Base-by-base conservation (phyloP, 2,329 filamentous ascomycete genomes). In the Microcyclospora tardicrescens region DNA sequence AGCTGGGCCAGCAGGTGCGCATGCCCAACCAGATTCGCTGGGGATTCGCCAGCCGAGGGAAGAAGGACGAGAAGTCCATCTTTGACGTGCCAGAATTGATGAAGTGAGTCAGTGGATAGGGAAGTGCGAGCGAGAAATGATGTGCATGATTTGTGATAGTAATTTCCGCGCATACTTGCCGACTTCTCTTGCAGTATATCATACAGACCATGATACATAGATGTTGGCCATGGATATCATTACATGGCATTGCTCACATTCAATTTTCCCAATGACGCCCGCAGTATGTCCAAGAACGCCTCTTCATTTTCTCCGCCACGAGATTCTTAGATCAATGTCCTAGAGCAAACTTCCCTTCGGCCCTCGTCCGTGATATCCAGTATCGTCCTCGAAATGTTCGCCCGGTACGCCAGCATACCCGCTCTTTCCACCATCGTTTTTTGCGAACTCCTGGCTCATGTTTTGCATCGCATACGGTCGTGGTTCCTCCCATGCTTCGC, bases 11-110 rank as follows among this genome's bases (percentile, higher is more conserved):
- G 3, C 65, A 75, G 41, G 75, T 87, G 5, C 67, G 79, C 50
- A 80, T 79, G 73, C 75, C 85, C 1, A 75, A 76, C 47, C 84
- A 93, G 61, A 76, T 76, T 36, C 60, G 71, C n/a, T 76, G 72
- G 72, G 71, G 69, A 9, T 74, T 75, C 44, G 65, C 60, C 12
- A 67, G 67, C 2, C 50, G 68, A 28, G 66, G 65, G 42, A 60
- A 59, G 47, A 60, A 61, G 49, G 43, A 34, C 13, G 44, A 43
- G 2, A 51, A 44, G 40, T 44, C 49, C 10, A 45, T 51, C 6
- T 42, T 38, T 2, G 47, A 54, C 11, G 34, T 39, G 8, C 38
- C 38, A 4, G 15, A 40, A 12, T 34, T 40, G 14, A 31, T 40
- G 38, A 24, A 24, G 8, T 24, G 19, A 24, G 19, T 24, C 8